phyloP scores from a whole-genome alignment of 1,139 yeast genomes.

The Geotrichum europaeum region DNA sequence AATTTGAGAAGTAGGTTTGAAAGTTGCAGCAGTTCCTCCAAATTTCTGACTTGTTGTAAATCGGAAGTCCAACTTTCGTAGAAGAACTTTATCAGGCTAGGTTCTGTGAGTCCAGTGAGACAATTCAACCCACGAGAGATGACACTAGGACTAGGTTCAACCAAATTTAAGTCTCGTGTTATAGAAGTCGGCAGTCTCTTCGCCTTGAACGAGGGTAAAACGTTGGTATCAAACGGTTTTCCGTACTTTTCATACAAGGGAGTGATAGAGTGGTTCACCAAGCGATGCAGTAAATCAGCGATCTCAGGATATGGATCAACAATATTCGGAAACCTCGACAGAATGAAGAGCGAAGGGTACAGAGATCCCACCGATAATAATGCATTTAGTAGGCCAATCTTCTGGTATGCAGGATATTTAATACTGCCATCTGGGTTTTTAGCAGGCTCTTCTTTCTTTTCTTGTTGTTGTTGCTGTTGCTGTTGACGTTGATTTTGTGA shows the following conservation, averaged over 20 bases:
- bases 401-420: constrained; percentile 28
- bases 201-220: constrained; percentile 13
- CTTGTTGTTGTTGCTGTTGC: constrained; percentile 7
- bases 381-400: constrained; percentile 45
- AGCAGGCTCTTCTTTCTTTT: constrained; percentile 18
- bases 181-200: constrained; percentile 20
- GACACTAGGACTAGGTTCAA: constrained; percentile 12
- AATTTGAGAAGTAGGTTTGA: constrained; percentile 50
- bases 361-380: constrained; percentile 59
- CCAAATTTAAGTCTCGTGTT: constrained; percentile 19
- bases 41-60: constrained; percentile 38
- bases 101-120: constrained; percentile 17
- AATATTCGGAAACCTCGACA: constrained; percentile 59
- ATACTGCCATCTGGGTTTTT: constrained; percentile 20
- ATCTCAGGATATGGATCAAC: constrained; percentile 52
- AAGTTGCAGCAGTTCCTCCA: constrained; percentile 43
- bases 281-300: constrained; percentile 43
- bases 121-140: constrained; percentile 12
- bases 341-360: constrained; percentile 55
- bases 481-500: constrained; percentile 16
- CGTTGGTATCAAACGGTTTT: constrained; percentile 1
- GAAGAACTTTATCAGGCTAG: constrained; percentile 39
- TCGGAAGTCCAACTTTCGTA: constrained; percentile 46
- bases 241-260: constrained; percentile 42
- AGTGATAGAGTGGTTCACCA: constrained; percentile 46